Base-by-base conservation (phyloP, 2,329 filamentous ascomycete genomes). In the Paraphaeosphaeria minitans region DNA sequence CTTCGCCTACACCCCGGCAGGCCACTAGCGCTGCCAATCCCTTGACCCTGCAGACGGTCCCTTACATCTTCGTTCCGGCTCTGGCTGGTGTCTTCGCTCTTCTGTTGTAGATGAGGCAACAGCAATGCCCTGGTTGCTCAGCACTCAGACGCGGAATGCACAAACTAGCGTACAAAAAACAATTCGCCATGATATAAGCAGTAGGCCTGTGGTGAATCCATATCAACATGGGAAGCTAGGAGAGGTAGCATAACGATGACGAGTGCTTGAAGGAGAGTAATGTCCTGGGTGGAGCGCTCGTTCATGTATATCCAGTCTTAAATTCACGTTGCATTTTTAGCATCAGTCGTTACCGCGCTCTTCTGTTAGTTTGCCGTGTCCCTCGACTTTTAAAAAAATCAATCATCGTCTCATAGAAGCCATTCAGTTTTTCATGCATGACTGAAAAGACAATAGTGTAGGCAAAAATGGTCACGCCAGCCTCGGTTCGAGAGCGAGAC, bases 1-100 rank as follows among this genome's bases (percentile, higher is more conserved):
- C 39, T n/a, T 53, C 58, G 9, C 22, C 39, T 27, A 41, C 51
- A 14, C 27, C 55, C 4, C 1, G 33, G 10, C 29, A 48, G 29
- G 19, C 62, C 22, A 65, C 46, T 4, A 52, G 60, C 31, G 57
- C 47, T n/a, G 65, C 66, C 31, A 53, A 45, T 24, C 47, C 56
- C 21, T 43, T 66, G 12, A 62, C 62, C 7, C 29, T 61, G 1
- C 62, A 64, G 50, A 56, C 61, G 1, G 55, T 67, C 48, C 61
- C 68, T 4, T 66, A 65, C 35, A 12, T 66, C 8, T 57, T 67
- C 27, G 59, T 67, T 0, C 57, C 67, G 4, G 57, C 59, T 19
- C 45, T 69, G 13, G 63, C 60, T 19, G 63, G 48, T 14, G 21
- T 64, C 22, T 66, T 67, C 50, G 57, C 62, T 7, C 10, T 67